Conservation (phyloP, 1,284 basidiomycete genomes). For the Pseudozyma thailandica region DNA sequence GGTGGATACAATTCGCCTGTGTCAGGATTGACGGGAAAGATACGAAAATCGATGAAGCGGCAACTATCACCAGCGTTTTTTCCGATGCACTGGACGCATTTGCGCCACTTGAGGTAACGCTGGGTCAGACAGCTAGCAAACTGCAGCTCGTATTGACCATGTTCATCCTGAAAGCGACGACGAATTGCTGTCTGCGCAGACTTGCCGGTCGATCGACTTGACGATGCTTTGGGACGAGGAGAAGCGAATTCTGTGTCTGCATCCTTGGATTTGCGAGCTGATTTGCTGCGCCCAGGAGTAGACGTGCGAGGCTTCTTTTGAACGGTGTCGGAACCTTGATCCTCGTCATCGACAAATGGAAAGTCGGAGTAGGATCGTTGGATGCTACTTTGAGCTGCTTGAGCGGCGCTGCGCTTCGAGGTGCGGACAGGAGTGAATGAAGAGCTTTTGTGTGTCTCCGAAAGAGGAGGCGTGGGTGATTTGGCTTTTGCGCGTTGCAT, state of each 20-base stretch:
- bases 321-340: not conserved
- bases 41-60: constrained; percentile 37
- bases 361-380: constrained; percentile 23
- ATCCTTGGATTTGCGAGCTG: not conserved
- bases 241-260: not conserved
- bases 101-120: constrained; percentile 24
- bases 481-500: not conserved
- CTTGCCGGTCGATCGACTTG: not conserved
- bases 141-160: constrained; percentile 30
- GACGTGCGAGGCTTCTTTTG: constrained; percentile 18
- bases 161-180: constrained; percentile 16
- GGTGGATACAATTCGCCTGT: constrained; percentile 8
- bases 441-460: not conserved
- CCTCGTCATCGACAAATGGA: not conserved
- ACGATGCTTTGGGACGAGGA: not conserved
- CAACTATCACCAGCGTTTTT: constrained; percentile 39
- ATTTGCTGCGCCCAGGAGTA: not conserved
- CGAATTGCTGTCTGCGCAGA: not conserved
- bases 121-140: not conserved
- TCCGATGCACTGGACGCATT: constrained; percentile 31
- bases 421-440: constrained; percentile 2
- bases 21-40: constrained; percentile 26
- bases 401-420: constrained; percentile 29
- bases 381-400: constrained; percentile 27
- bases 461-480: not conserved